phyloP scores from a whole-genome alignment of 2,329 filamentous ascomycete species.

The Amauroascus verrucosus region DNA sequence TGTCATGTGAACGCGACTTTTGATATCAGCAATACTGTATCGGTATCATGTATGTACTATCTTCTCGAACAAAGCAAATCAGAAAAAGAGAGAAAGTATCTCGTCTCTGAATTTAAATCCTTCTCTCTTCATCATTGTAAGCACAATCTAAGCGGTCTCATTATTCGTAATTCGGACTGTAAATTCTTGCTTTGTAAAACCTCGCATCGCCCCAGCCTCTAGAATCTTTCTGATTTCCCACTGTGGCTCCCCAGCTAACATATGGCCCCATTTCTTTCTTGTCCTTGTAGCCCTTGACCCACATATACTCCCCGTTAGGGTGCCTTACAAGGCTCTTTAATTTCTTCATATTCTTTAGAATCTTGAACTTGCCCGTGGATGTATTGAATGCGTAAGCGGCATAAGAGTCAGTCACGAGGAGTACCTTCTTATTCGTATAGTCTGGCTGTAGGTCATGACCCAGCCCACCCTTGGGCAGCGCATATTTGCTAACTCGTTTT shows the following conservation, averaged over 20 bases:
- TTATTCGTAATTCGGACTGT: slow-evolving; percentile 6
- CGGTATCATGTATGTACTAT: background rate
- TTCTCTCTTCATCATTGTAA: no score
- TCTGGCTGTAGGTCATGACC: slow-evolving; percentile 18
- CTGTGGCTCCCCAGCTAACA: slow-evolving; percentile 15
- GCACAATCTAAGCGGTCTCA: background rate
- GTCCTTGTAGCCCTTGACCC: slow-evolving; percentile 14
- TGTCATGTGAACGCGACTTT: background rate
- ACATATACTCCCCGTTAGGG: slow-evolving; percentile 18
- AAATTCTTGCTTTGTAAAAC: slow-evolving; percentile 19
- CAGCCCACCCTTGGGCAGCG: slow-evolving; percentile 10
- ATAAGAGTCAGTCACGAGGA: slow-evolving; percentile 17
- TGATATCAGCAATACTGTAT: background rate
- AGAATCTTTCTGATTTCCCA: slow-evolving; percentile 6
- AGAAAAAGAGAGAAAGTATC: no score
- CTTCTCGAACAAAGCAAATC: no score
- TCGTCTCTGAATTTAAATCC: no score
- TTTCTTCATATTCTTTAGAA: slow-evolving; percentile 10
- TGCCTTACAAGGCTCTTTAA: slow-evolving; percentile 17
- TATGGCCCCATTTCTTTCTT: slow-evolving; percentile 18
- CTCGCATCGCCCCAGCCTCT: slow-evolving; percentile 15
- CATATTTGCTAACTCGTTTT: slow-evolving; percentile 1
- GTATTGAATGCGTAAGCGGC: slow-evolving; percentile 16
- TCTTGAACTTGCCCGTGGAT: slow-evolving; percentile 13
- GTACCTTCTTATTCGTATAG: slow-evolving; percentile 15